These are phyloP conservation scores for Penicillium sp. DNA, from an alignment of 2,329 filamentous ascomycete species.

Conservation along the genomic window DNA sequence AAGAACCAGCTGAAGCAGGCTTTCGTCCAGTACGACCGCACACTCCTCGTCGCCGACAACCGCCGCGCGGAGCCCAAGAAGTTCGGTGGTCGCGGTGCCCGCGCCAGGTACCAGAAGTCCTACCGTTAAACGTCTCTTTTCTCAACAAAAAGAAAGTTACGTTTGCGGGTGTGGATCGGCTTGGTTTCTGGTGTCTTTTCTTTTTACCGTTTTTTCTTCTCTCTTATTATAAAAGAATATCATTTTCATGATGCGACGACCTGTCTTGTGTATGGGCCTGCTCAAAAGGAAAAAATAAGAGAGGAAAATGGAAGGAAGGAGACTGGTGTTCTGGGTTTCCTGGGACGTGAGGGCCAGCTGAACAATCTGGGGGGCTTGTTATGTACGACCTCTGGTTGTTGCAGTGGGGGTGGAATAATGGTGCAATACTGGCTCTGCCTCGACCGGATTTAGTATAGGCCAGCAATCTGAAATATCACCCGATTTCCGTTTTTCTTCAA, in stretches of 20 bases:
- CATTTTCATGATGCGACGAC: background rate
- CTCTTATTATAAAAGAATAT: slow-evolving; percentile 12
- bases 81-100: slow-evolving; percentile 80
- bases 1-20: slow-evolving; percentile 99
- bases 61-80: slow-evolving; percentile 99
- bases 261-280: background rate
- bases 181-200: slow-evolving; percentile 24
- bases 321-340: slow-evolving; percentile 23
- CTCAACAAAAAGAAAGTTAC: background rate
- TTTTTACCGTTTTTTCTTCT: slow-evolving; percentile 11
- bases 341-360: slow-evolving; percentile 22
- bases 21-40: slow-evolving; percentile 93
- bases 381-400: slow-evolving; percentile 29
- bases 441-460: slow-evolving; percentile 36
- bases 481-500: slow-evolving; percentile 27
- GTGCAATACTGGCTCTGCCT: slow-evolving; percentile 34
- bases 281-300: slow-evolving; percentile 15
- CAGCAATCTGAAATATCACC: slow-evolving; percentile 39
- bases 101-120: slow-evolving; percentile 97
- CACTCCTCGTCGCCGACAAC: slow-evolving; percentile 98
- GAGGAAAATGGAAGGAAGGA: slow-evolving; percentile 19
- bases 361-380: slow-evolving; percentile 20
- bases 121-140: slow-evolving; percentile 76
- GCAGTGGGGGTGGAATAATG: slow-evolving; percentile 29
- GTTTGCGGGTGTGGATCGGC: background rate